phyloP scores from a whole-genome alignment of 164 flowering plant genomes.

The Brasenia schreberi region DNA sequence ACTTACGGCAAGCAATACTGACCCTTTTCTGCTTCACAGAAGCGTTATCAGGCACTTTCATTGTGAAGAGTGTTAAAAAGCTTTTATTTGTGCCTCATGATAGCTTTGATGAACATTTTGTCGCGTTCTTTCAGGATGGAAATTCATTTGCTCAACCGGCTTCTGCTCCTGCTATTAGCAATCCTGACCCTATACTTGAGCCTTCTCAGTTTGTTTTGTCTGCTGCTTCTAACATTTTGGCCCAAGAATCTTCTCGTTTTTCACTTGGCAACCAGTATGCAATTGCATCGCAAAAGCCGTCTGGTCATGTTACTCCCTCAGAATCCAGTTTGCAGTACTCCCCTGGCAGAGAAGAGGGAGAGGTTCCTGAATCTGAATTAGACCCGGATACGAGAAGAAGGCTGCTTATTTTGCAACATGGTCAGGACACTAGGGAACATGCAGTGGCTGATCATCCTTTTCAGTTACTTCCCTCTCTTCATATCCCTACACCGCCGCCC shows the following conservation, averaged over 20 bases:
- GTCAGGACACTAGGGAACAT: conserved; percentile 73
- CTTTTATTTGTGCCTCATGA: too few relatives aligned
- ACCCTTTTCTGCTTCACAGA: too few relatives aligned
- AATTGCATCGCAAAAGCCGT: conserved; percentile 31
- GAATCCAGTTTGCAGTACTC: conserved; percentile 70
- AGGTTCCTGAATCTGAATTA: conserved; percentile 93
- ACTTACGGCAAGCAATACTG: too few relatives aligned
- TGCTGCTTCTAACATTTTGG: conserved; percentile 29
- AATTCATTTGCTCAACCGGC: conserved; percentile 7
- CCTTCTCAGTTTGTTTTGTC: conserved; percentile 33
- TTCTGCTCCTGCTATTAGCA: conserved; percentile 35
- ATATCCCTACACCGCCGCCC: conserved; percentile 33
- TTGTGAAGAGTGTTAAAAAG: too few relatives aligned
- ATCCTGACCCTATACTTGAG: conserved; percentile 41
- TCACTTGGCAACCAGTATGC: conserved; percentile 30
- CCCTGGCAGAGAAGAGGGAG: conserved; percentile 98
- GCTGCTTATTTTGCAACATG: conserved; percentile 95
- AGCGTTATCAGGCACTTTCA: too few relatives aligned
- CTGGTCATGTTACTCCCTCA: conserved; percentile 25
- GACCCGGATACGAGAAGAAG: conserved; percentile 98
- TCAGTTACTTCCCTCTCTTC: conserved; percentile 52
- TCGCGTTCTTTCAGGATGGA: conserved; percentile 44
- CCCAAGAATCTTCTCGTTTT: conserved; percentile 28
- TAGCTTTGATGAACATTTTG: too few relatives aligned
- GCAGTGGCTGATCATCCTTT: conserved; percentile 42